Base-by-base conservation (phyloP, 2,329 filamentous ascomycete genomes). In the Apiospora hydei region DNA sequence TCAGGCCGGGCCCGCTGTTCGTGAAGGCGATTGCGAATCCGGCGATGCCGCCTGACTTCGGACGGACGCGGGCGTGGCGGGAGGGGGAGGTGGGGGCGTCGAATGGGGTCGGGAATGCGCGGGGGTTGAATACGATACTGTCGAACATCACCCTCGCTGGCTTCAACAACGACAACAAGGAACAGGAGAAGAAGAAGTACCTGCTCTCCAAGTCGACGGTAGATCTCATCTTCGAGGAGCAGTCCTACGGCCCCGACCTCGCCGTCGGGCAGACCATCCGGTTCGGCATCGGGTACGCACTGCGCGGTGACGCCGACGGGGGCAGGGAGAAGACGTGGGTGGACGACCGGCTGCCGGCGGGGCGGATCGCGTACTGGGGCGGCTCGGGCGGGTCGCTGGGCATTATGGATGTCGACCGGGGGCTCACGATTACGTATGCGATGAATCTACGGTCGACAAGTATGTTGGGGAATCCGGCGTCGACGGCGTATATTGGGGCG, bases 141-240 rank as follows among this genome's bases (percentile, higher is more conserved):
- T 84, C 83, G 8, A 44, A 53, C 21, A n/a, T 98, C 61, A 98
- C 93, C 72, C 88, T 78, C 4, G 77, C 73, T 0, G 41, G 41
- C n/a, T 10, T 5, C 21, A 21, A 74, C 16, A 51, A 47, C 21
- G 4, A 26, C 2, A 1, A 16, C 4, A 13, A 75, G 18, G 51
- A 53, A 11, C 26, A 14, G 21, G 24, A 24, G 7, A 46, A 53
- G 14, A 51, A 6, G 71, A 81, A 75, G 46, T 75, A 73, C 13
- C 77, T 85, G 51, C 74, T 88, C 4, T 83, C 83, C 0, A 78
- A 80, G 0, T 70, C 80, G 24, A 87, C 84, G 0, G 79, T 86
- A 8, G 82, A 86, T 8, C 74, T 82, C 46, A 84, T 88, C 69
- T 82, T 87, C 66, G 71, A 84, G 34, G 83, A 86, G 67, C 85